Conservation (phyloP, 179 eudicot species). For the Silene noctiflora region DNA sequence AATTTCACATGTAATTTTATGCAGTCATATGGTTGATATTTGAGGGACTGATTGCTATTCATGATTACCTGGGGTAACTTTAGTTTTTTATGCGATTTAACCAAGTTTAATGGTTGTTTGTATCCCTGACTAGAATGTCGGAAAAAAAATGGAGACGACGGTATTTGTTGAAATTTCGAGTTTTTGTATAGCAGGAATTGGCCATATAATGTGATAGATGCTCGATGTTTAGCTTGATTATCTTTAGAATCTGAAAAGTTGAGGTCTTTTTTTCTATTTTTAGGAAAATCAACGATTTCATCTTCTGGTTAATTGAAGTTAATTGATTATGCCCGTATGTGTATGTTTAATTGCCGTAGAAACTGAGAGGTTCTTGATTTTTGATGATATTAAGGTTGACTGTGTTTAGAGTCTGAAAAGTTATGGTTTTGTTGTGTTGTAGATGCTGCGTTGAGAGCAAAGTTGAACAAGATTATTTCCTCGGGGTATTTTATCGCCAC, state of each 20-base stretch:
- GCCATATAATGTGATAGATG: no score
- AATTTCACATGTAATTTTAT: no score
- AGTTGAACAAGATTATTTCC: constrained; percentile 75
- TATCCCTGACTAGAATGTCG: neutral
- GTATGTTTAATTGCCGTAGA: neutral
- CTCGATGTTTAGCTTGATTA: no score
- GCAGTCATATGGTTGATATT: neutral
- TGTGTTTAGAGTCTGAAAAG: neutral
- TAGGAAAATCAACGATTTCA: no score
- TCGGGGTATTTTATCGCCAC: constrained; percentile 72
- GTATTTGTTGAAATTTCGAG: neutral
- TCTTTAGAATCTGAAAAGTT: no score
- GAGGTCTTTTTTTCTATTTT: no score
- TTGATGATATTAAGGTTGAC: neutral
- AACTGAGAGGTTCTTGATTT: neutral
- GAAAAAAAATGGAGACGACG: neutral
- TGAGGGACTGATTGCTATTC: neutral
- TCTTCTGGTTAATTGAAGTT: no score
- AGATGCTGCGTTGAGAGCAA: constrained; percentile 79
- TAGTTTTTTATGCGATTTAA: no score
- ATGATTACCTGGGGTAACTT: no score
- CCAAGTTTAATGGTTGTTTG: no score
- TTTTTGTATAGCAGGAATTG: no score
- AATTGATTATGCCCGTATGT: neutral
- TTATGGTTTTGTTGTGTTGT: constrained; percentile 6